A percentile compares a stretch with the other conserved stretches of the same genome.
Evolutionary conservation across 2,329 filamentous ascomycete genomes (phyloP).

Genomic region (Spiromastix sp.): DNA sequence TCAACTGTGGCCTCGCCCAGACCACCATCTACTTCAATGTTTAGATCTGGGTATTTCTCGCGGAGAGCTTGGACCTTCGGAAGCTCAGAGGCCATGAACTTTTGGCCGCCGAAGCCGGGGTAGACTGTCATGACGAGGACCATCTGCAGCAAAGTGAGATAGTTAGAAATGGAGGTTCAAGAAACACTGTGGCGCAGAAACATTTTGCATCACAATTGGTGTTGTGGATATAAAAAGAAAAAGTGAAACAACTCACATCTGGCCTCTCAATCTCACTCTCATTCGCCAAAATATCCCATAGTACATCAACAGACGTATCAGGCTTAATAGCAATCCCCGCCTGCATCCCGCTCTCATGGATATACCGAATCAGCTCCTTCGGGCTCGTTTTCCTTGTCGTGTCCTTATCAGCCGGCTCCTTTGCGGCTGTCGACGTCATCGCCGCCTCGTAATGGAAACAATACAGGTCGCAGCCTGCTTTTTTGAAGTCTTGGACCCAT

Average conservation of each 20-base stretch:
- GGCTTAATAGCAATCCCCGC: constrained; percentile 96
- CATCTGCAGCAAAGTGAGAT: too few species aligned
- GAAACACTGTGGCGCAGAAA: too few species aligned
- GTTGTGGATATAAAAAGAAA: too few species aligned
- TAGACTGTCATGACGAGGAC: constrained; percentile 97
- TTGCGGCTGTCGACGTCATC: constrained; percentile 69
- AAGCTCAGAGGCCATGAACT: constrained; percentile 94
- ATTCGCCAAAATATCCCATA: constrained; percentile 80
- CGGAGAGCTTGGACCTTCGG: constrained; percentile 85
- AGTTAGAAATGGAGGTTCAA: too few species aligned
- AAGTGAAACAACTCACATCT: constrained; percentile 56
- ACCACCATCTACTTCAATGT: constrained; percentile 96
- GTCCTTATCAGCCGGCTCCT: constrained; percentile 59
- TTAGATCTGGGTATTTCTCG: constrained; percentile 74
- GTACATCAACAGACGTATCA: constrained; percentile 75
- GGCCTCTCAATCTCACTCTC: constrained; percentile 64
- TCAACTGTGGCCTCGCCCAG: constrained; percentile 82
- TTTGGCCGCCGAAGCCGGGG: constrained; percentile 94
- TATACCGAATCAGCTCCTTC: constrained; percentile 76
- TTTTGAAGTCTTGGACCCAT: constrained; percentile 93
- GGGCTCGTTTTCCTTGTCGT: constrained; percentile 65
- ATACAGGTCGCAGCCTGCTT: constrained; percentile 94
- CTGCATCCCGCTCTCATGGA: constrained; percentile 77
- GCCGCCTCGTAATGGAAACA: constrained; percentile 99
- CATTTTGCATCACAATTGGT: too few species aligned